Percentiles rank a stretch among this genome's conserved stretches.
Conservation (phyloP, 1,139 yeast genomes). For the Yamadazyma mexicana region DNA sequence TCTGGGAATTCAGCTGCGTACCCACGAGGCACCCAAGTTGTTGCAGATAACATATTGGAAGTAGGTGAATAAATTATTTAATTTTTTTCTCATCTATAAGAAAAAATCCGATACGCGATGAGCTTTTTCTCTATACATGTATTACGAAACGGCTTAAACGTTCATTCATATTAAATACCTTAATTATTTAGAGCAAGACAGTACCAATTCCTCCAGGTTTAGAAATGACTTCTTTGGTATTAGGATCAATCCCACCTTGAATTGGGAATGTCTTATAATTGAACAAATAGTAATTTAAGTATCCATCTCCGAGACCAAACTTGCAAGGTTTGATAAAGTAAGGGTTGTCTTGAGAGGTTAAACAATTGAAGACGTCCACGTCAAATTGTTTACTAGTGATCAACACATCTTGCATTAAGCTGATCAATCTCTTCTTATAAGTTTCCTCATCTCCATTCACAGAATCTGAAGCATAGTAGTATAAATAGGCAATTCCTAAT, state of each 20-base stretch:
- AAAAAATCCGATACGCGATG: constrained; percentile 4
- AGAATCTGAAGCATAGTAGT: constrained; percentile 81
- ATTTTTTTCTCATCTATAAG: constrained; percentile 9
- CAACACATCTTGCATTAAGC: constrained; percentile 72
- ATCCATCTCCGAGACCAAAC: constrained; percentile 94
- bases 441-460: constrained; percentile 28
- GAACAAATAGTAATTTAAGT: constrained; percentile 84
- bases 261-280: constrained; percentile 84
- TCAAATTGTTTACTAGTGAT: constrained; percentile 64
- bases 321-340: constrained; percentile 77
- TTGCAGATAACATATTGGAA: constrained; percentile 75
- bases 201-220: constrained; percentile 85
- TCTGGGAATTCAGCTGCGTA: constrained; percentile 91
- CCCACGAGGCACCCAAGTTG: constrained; percentile 96
- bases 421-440: constrained; percentile 58
- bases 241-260: constrained; percentile 69
- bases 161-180: neutral
- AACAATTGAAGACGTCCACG: constrained; percentile 92
- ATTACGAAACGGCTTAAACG: too few species aligned
- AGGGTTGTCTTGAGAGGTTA: constrained; percentile 87
- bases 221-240: constrained; percentile 49
- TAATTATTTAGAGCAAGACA: constrained; percentile 58
- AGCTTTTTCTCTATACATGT: constrained; percentile 1
- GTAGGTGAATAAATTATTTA: neutral
- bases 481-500: constrained; percentile 84